Evolutionary conservation across 768 basidiomycete genomes (phyloP).

Genomic region (Boletus patriciae): DNA sequence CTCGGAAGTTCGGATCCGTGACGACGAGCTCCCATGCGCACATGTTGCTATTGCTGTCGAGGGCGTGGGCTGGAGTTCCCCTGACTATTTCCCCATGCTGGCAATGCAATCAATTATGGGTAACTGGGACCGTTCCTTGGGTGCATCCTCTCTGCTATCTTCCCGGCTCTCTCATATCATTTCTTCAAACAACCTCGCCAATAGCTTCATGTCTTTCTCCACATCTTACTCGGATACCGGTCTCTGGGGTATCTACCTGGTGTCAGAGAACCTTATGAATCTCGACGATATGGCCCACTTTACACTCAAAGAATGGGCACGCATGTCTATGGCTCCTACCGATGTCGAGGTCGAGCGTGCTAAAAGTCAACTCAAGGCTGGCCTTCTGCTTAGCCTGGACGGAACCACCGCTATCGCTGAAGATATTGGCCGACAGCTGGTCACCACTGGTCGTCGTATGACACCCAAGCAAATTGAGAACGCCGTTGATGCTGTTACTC

Average conservation of each 20-base stretch:
- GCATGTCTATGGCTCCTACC: conserved; percentile 88
- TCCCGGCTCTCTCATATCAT: conserved; percentile 91
- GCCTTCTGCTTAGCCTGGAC: conserved; percentile 83
- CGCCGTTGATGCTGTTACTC: conserved; percentile 85
- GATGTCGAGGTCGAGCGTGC: conserved; percentile 91
- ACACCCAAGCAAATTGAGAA: conserved; percentile 93
- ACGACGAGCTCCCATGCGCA: conserved; percentile 85
- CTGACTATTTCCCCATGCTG: conserved; percentile 99
- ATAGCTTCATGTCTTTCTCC: conserved; percentile 99
- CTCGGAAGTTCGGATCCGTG: conserved; percentile 92
- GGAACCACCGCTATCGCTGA: conserved; percentile 97
- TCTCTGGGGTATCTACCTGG: conserved; percentile 97
- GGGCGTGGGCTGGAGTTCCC: conserved; percentile 96
- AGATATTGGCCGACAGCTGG: conserved; percentile 97
- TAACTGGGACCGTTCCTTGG: conserved; percentile 98
- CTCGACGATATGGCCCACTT: conserved; percentile 93
- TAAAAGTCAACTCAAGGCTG: conserved; percentile 98
- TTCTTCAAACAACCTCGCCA: conserved; percentile 92
- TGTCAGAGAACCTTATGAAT: conserved; percentile 91
- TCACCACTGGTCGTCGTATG: conserved; percentile 87
- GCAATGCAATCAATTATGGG: conserved; percentile 97
- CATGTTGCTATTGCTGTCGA: conserved; percentile 97
- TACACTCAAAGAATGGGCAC: conserved; percentile 92
- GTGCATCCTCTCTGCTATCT: conserved; percentile 84
- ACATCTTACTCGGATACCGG: conserved; percentile 99